Evolutionary conservation across 2,329 filamentous ascomycete genomes (phyloP).

Genomic region (Lachnum nothofagi): DNA sequence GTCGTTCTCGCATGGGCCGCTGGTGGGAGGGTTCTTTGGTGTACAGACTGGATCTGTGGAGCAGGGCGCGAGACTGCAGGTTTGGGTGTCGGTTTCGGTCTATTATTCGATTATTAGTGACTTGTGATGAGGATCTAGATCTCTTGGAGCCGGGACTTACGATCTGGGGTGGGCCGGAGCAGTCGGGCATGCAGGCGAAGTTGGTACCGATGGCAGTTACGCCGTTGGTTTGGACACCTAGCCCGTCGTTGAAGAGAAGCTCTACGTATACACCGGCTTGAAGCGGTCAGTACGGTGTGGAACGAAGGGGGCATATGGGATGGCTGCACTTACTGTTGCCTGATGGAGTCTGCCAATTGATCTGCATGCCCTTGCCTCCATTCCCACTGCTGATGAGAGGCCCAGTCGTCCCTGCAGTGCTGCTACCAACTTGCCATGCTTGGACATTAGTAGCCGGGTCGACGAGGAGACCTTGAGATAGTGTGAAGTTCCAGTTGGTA

Average conservation of each 20-base stretch:
- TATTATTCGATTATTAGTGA: neutral
- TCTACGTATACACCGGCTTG: slow-evolving; percentile 2
- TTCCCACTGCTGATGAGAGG: neutral
- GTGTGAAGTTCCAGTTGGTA: neutral
- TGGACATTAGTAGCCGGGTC: neutral
- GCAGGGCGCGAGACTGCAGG: neutral
- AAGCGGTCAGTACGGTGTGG: neutral
- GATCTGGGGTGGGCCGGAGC: neutral
- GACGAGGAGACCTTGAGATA: neutral
- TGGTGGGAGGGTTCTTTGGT: too few relatives aligned
- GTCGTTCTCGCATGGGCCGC: too few relatives aligned
- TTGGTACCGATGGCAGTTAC: neutral
- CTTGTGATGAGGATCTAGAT: neutral
- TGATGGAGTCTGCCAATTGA: slow-evolving; percentile 2
- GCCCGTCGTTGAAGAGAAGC: neutral
- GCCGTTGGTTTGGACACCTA: slow-evolving; percentile 3
- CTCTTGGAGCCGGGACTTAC: neutral
- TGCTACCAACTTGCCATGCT: neutral
- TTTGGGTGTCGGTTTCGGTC: neutral
- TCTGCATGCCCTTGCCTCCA: neutral
- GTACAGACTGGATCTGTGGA: neutral
- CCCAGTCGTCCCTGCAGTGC: neutral
- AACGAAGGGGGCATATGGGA: too few relatives aligned
- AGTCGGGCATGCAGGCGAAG: slow-evolving; percentile 3
- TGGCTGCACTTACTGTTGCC: slow-evolving; percentile 1